Conservation (phyloP, 2,329 filamentous ascomycete genomes). For the Claviceps humidiphila region DNA sequence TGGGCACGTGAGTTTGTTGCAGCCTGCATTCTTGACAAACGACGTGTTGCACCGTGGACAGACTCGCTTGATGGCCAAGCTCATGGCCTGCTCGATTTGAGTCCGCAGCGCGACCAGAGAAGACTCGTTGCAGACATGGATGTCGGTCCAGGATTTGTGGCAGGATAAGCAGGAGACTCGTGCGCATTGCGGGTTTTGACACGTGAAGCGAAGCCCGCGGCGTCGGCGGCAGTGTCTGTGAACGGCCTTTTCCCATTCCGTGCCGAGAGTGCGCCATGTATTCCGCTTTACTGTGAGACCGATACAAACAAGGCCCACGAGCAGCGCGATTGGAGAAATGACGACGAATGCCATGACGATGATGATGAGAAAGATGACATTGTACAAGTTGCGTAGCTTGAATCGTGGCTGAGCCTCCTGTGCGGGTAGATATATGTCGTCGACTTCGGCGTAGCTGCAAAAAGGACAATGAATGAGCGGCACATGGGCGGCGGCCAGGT, state of each 20-base stretch:
- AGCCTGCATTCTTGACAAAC: conserved; percentile 87
- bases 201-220: conserved; percentile 65
- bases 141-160: conserved; percentile 69
- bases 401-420: conserved; percentile 42
- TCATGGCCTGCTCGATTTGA: conserved; percentile 85
- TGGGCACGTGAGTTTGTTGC: conserved; percentile 91
- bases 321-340: conserved; percentile 36
- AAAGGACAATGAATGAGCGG: conserved; percentile 78
- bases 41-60: conserved; percentile 84
- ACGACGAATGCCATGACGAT: conserved; percentile 43
- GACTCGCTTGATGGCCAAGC: conserved; percentile 84
- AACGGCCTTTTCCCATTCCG: conserved; percentile 46
- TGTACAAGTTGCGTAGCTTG: conserved; percentile 36
- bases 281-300: conserved; percentile 29
- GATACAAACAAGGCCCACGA: conserved; percentile 32
- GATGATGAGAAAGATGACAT: conserved; percentile 35
- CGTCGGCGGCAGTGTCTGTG: conserved; percentile 55
- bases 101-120: conserved; percentile 70
- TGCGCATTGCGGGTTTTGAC: conserved; percentile 54
- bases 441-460: conserved; percentile 81
- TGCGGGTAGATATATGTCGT: conserved; percentile 56
- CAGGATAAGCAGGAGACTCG: conserved; percentile 71
- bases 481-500: conserved; percentile 57
- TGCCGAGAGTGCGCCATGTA: conserved; percentile 26
- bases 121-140: conserved; percentile 82